Base-by-base conservation (phyloP, 495 filamentous ascomycete species). In the Penicillium daleae region DNA sequence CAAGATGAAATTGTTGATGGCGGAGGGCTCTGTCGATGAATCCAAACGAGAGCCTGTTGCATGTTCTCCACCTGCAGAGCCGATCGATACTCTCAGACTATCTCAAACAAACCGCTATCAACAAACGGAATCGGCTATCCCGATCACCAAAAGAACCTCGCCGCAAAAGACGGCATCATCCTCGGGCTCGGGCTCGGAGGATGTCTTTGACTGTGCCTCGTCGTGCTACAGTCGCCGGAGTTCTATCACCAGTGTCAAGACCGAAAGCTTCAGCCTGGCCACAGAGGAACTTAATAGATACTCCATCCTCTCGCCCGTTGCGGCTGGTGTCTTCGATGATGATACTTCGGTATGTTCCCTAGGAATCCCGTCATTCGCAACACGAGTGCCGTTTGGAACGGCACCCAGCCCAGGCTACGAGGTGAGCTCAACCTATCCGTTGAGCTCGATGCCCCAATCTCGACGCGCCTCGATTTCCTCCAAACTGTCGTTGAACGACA, bases 251-350 rank as follows among this genome's bases (percentile, higher is more conserved):
- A 80, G 73, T 50, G 26, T 74, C 8, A 66, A 35, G 2, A 70
- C 66, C 3, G 69, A 67, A 12, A 54, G 57, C 12, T 33, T 54
- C 29, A 29, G 26, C 15, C 42, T 52, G 12, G 49, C 48, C 1
- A 55, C 64, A 21, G 70, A 63, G 17, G 64, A 69, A 6, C 62
- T 66, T 32, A 72, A 71, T 69, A 57, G 64, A 17, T 75, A 78
- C 56, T 78, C 76, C 10, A 73, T 82, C 51, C 55, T 66, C 7
- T 79, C 74, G 1, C 79, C 80, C 1, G 64, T 65, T 3, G 62
- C 66, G 2, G 78, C 77, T 1, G 78, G 80, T 12, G 78, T 81
- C 6, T 82, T 83, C 54, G 80, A 81, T 57, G 77, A 78, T 42
- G 22, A 57, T 9, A 21, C 57, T 21, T 62, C 71, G 31, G n/a